A percentile compares a stretch with the other conserved stretches of the same genome.
Evolutionary conservation across 208 protist species (phyloP).

Genomic region (Wallacemonas collosoma): DNA sequence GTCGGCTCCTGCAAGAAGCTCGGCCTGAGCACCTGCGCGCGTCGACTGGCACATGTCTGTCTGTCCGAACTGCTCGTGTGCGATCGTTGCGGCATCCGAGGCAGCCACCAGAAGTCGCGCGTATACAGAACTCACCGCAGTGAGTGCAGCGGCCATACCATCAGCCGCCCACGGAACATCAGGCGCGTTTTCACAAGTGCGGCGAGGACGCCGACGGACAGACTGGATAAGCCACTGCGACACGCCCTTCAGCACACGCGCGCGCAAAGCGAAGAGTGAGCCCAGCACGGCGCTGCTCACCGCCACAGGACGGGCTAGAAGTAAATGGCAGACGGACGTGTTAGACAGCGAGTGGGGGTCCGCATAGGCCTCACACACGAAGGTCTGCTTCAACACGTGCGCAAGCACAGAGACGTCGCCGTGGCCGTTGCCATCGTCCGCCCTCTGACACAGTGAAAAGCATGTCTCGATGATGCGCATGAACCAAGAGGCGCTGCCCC

Average conservation of each 20-base stretch:
- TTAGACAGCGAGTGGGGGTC: too few species aligned
- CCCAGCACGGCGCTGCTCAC: background rate
- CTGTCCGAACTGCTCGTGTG: slow-evolving; percentile 4
- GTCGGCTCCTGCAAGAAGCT: background rate
- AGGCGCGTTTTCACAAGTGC: background rate
- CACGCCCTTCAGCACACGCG: background rate
- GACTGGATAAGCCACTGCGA: background rate
- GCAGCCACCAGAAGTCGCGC: slow-evolving; percentile 2
- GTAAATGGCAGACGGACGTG: background rate
- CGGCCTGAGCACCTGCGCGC: background rate
- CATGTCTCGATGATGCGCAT: background rate
- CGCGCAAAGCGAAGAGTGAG: background rate
- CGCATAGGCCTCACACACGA: background rate
- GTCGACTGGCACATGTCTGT: too few species aligned
- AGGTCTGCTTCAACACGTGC: too few species aligned
- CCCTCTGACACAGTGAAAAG: background rate
- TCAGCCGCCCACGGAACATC: too few species aligned
- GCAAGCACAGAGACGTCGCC: background rate
- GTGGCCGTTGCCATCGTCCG: background rate
- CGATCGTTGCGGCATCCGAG: slow-evolving; percentile 10
- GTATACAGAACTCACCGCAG: background rate
- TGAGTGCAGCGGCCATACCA: background rate
- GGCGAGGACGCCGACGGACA: background rate
- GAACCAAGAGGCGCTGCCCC: background rate
- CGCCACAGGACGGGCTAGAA: background rate